phyloP scores from a whole-genome alignment of 1,284 basidiomycete genomes.

The Ceratobasidium sp. region DNA sequence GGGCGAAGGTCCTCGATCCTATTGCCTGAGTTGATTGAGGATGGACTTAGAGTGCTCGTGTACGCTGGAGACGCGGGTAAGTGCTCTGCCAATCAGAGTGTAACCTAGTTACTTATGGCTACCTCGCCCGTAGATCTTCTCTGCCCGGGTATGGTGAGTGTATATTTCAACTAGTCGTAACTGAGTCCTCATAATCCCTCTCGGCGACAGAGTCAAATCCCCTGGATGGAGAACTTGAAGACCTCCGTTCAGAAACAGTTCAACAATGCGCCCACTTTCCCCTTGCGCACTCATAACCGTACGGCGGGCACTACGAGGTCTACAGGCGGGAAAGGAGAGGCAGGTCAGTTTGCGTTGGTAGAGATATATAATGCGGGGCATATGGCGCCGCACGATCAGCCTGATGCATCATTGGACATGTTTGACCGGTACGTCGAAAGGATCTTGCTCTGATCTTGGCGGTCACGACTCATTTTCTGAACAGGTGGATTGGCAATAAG shows the following conservation, averaged over 20 bases:
- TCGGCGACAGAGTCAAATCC: constrained; percentile 28
- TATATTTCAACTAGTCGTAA: too few species aligned
- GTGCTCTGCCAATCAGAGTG: constrained; percentile 56
- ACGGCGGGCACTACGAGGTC: constrained; percentile 55
- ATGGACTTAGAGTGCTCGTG: constrained; percentile 66
- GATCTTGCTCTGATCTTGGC: too few species aligned
- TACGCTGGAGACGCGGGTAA: constrained; percentile 66
- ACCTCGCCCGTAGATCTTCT: neutral
- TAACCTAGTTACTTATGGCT: neutral
- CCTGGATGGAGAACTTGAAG: constrained; percentile 47
- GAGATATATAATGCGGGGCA: constrained; percentile 59
- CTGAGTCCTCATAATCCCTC: neutral
- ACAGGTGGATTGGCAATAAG: too few species aligned
- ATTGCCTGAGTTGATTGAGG: constrained; percentile 65
- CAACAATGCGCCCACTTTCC: constrained; percentile 47
- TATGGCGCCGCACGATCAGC: constrained; percentile 65
- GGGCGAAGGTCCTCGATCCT: constrained; percentile 66
- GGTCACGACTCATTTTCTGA: too few species aligned
- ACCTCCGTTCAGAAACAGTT: constrained; percentile 57
- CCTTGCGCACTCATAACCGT: constrained; percentile 53
- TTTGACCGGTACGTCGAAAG: constrained; percentile 54
- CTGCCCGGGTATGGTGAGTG: constrained; percentile 23
- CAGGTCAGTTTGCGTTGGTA: constrained; percentile 59
- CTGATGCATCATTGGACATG: constrained; percentile 63
- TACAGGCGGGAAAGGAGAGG: constrained; percentile 55